Evolutionary conservation across 2,329 filamentous ascomycete genomes (phyloP), one percentile per base, ranked within the genome.

Genomic region (Arthrobotrys conoides): DNA sequence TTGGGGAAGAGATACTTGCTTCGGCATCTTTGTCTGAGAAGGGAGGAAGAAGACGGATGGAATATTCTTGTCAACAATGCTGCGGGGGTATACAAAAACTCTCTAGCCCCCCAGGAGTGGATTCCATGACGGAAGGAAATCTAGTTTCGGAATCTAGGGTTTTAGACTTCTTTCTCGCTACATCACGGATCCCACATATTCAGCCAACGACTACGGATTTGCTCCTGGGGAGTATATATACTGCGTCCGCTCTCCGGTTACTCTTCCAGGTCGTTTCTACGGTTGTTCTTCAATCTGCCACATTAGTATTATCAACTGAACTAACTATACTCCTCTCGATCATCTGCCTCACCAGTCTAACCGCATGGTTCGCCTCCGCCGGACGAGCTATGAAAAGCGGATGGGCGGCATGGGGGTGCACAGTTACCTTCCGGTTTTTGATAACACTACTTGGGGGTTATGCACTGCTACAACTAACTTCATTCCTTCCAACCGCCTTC

Each of bases 341-440:
- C n/a, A 27, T 70, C 38, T 70, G 67, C 18, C 14, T 61, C 0
- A 70, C 53, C 8, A 48, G 20, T 24, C 18, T 70, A 44, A 57
- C 33, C 27, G 53, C 53, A 14, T 70, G 67, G 67, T 63, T 70
- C 18, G 53, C 44, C 0, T 70, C 51, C 22, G 51, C 53, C 0
- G 67, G 67, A 2, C 12, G 44, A 14, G 24, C 16, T 48, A 65
- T 65, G 61, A 65, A 36, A 20, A 16, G 9, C 9, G 61, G 61
- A 12, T 65, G 61, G 61, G 61, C 61, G 14, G 41, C 44, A 18
- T 65, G 61, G 61, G 44, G 61, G 0, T 20, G 27, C n/a, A n/a
- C 44, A 4, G 41, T 65, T 36, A 65, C 41, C 5, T 33, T 36
- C 14, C 61, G 41, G 1, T 36, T 48, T n/a, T 6, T 65, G 18